Conservation (phyloP, 306 rosid species). For the Vigna nakashimae region DNA sequence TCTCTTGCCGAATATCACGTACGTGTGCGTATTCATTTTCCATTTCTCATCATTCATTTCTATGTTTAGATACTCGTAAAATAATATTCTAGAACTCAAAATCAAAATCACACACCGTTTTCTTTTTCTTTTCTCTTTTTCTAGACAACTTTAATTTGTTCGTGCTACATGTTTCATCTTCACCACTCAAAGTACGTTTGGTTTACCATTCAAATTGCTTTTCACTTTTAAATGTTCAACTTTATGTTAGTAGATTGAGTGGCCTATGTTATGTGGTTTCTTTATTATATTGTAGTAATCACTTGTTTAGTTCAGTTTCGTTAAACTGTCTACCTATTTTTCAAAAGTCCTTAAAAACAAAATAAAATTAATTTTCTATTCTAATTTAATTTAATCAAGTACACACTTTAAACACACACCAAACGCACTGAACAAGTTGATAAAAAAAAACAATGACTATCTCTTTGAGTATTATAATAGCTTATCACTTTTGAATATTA, state of each 20-base stretch:
- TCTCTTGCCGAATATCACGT: conserved; percentile 21
- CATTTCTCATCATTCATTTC: conserved; percentile 20
- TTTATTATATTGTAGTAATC: no score
- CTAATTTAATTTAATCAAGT: no score
- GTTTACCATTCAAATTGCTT: conserved; percentile 25
- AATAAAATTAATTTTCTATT: no score
- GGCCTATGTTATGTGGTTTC: no score
- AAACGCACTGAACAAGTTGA: no score
- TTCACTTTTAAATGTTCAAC: conserved; percentile 4
- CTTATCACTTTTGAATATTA: no score
- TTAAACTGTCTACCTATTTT: no score
- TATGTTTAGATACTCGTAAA: not conserved
- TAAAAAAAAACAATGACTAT: no score
- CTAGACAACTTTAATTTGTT: not conserved
- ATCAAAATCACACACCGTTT: not conserved
- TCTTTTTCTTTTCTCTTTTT: not conserved
- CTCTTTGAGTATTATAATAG: no score
- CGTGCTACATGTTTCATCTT: not conserved
- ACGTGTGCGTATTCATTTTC: conserved; percentile 8
- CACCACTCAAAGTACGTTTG: not conserved
- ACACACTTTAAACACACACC: no score
- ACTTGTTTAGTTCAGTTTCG: no score
- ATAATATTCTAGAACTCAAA: not conserved
- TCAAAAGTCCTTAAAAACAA: no score
- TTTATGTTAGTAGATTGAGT: not conserved